These are phyloP conservation scores for Tilletia caries DNA, from an alignment of 1,284 basidiomycete genomes.

Conservation along the genomic window DNA sequence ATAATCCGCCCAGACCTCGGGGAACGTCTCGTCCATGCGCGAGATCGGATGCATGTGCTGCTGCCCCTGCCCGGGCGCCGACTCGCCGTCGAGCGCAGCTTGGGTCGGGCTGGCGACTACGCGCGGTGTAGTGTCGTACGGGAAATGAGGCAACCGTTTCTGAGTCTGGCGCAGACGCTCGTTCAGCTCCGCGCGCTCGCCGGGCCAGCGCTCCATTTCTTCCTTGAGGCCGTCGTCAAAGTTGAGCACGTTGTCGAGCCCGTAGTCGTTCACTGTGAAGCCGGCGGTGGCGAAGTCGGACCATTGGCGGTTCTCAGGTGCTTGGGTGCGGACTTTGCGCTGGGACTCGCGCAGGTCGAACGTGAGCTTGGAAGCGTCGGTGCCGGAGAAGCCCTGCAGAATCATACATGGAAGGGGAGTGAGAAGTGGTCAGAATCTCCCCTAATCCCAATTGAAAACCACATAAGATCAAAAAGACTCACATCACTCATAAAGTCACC, in stretches of 20 bases:
- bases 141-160: slow-evolving; percentile 38
- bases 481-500: slow-evolving; percentile 37
- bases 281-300: slow-evolving; percentile 41
- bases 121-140: slow-evolving; percentile 40
- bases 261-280: slow-evolving; percentile 29
- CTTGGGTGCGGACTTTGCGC: slow-evolving; percentile 27
- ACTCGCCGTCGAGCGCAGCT: background rate
- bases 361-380: slow-evolving; percentile 43
- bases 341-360: slow-evolving; percentile 49
- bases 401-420: background rate
- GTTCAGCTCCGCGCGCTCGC: slow-evolving; percentile 23
- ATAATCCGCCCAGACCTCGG: slow-evolving; percentile 50
- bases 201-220: slow-evolving; percentile 41
- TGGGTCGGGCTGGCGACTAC: slow-evolving; percentile 29
- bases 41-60: slow-evolving; percentile 30
- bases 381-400: slow-evolving; percentile 36
- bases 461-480: background rate
- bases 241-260: slow-evolving; percentile 35
- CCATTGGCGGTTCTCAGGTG: slow-evolving; percentile 41
- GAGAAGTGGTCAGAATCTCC: no score
- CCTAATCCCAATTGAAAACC: no score
- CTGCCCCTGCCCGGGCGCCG: slow-evolving; percentile 21
- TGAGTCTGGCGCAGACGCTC: slow-evolving; percentile 26
- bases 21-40: slow-evolving; percentile 46
- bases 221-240: slow-evolving; percentile 44